These are phyloP conservation scores for Cnidoscolus chayamansa DNA, from an alignment of 441 rosid genomes.

Conservation along the genomic window DNA sequence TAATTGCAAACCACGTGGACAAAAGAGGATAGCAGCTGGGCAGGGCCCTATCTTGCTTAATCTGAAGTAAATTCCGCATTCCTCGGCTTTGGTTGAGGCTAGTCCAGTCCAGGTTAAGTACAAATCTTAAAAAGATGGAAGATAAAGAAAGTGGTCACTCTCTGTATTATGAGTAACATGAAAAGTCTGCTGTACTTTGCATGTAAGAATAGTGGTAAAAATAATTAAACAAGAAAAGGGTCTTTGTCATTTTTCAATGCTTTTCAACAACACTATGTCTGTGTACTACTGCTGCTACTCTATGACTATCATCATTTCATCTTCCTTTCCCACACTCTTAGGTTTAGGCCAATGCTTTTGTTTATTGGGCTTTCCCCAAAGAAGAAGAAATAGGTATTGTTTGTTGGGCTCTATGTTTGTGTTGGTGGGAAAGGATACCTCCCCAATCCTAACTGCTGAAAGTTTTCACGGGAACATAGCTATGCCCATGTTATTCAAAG, in stretches of 20 bases:
- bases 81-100: constrained; percentile 23
- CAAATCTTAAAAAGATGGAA: background rate
- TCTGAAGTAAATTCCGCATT: constrained; percentile 20
- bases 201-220: background rate
- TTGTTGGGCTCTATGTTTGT: background rate
- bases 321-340: too few relatives aligned
- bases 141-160: background rate
- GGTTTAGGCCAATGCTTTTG: background rate
- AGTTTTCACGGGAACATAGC: background rate
- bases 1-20: background rate
- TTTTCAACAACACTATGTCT: background rate
- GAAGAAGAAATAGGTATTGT: too few relatives aligned
- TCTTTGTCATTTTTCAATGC: background rate
- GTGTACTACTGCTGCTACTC: background rate
- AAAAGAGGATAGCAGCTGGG: background rate
- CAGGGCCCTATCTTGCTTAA: background rate
- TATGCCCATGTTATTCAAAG: background rate
- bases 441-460: background rate
- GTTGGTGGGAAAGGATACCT: background rate
- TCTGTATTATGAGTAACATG: background rate
- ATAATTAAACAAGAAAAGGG: background rate
- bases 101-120: background rate
- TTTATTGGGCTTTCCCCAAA: background rate
- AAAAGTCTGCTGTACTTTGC: background rate
- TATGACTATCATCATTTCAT: background rate